A percentile compares a stretch with the other conserved stretches of the same genome.
Evolutionary conservation across 2,329 filamentous ascomycete genomes (phyloP).

Genomic region (Metarhizium guizhouense): DNA sequence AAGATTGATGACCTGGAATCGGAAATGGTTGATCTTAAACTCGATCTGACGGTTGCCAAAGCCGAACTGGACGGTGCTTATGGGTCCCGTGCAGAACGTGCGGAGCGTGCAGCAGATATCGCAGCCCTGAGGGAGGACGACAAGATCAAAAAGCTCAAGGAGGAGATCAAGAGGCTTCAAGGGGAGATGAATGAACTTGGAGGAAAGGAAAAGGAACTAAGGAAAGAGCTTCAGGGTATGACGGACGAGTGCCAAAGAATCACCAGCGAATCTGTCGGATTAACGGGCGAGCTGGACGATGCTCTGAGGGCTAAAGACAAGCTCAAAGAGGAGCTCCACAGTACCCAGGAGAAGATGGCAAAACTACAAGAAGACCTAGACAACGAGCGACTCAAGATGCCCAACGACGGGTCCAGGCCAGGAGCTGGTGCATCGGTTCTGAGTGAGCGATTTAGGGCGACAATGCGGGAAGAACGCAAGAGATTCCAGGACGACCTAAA

Average conservation of each 20-base stretch:
- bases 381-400: slow-evolving; percentile 36
- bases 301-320: slow-evolving; percentile 19
- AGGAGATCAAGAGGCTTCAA: slow-evolving; percentile 41
- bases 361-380: slow-evolving; percentile 44
- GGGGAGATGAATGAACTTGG: slow-evolving; percentile 30
- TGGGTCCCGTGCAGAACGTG: slow-evolving; percentile 48
- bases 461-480: slow-evolving; percentile 48
- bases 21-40: slow-evolving; percentile 50
- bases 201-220: slow-evolving; percentile 40
- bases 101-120: slow-evolving; percentile 49
- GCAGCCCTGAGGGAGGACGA: slow-evolving; percentile 41
- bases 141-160: slow-evolving; percentile 36
- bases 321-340: slow-evolving; percentile 33
- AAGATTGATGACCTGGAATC: slow-evolving; percentile 42
- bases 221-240: slow-evolving; percentile 39
- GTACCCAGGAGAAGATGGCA: slow-evolving; percentile 25
- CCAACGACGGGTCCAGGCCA: slow-evolving; percentile 21
- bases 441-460: slow-evolving; percentile 47
- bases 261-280: slow-evolving; percentile 43
- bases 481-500: slow-evolving; percentile 46
- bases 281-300: slow-evolving; percentile 28
- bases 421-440: slow-evolving; percentile 41
- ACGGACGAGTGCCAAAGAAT: slow-evolving; percentile 45
- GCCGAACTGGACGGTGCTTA: slow-evolving; percentile 55
- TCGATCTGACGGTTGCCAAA: slow-evolving; percentile 50